A percentile compares a stretch with the other conserved stretches of the same genome.
phyloP scores from a whole-genome alignment of 169 alveolate species.

The Cryptosporidium bovis region DNA sequence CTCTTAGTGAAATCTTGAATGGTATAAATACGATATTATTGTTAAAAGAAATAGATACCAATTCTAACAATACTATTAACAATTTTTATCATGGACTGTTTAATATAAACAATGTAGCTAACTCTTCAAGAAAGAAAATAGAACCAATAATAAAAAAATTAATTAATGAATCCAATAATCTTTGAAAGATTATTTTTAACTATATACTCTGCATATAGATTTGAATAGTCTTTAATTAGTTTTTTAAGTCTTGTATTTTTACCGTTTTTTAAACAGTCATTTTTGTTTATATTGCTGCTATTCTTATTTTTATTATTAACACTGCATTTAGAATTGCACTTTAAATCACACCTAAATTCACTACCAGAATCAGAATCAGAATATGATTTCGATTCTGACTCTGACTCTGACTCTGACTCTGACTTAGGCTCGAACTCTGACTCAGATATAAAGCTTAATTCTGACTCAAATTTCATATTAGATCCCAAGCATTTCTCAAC shows the following conservation, averaged over 20 bases:
- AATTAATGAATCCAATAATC: constrained; percentile 12
- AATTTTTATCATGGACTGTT: background rate
- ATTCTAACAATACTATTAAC: background rate
- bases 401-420: background rate
- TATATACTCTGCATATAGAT: constrained; percentile 58
- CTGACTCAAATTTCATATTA: background rate
- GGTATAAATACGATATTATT: background rate
- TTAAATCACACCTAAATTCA: background rate
- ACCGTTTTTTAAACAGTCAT: background rate
- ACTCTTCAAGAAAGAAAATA: constrained; percentile 36
- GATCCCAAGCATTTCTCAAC: too few species aligned
- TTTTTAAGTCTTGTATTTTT: background rate
- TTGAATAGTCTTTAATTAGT: constrained; percentile 44
- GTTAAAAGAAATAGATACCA: background rate
- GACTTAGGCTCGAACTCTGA: background rate
- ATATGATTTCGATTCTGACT: background rate
- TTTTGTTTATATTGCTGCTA: too few species aligned
- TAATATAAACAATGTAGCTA: background rate
- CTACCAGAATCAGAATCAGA: background rate
- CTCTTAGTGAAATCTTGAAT: background rate
- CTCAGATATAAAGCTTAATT: background rate
- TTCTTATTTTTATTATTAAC: too few species aligned
- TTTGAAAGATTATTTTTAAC: constrained; percentile 31
- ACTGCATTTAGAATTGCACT: too few species aligned
- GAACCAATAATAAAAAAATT: constrained; percentile 31